phyloP scores from a whole-genome alignment of 306 rosid genomes.

The Cicer arietinum region DNA sequence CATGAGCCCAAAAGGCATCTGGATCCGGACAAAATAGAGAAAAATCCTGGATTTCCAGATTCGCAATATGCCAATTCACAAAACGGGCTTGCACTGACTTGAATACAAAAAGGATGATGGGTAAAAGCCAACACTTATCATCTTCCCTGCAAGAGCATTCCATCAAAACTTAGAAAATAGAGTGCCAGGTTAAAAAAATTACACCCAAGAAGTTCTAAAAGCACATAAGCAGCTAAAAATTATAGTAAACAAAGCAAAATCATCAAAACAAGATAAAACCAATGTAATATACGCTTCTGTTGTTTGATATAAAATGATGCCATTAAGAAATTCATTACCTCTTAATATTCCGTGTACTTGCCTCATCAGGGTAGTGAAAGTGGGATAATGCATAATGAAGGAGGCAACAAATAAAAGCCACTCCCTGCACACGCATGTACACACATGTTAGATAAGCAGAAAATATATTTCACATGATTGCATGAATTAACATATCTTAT shows the following conservation, averaged over 20 bases:
- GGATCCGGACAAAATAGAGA: conserved; percentile 90
- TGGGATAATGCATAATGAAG: conserved; percentile 66
- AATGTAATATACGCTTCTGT: conserved; percentile 18
- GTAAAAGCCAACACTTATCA: conserved; percentile 94
- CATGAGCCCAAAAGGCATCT: conserved; percentile 95
- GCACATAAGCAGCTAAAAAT: conserved; percentile 14
- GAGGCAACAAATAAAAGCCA: conserved; percentile 79
- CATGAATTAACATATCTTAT: conserved; percentile 7
- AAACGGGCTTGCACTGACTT: conserved; percentile 82
- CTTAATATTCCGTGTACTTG: conserved; percentile 65
- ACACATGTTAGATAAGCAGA: conserved; percentile 19
- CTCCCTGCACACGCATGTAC: conserved; percentile 59
- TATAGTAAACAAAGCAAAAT: conserved; percentile 26
- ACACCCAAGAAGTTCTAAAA: conserved; percentile 2
- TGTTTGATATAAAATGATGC: conserved; percentile 41
- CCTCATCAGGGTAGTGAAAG: conserved; percentile 62
- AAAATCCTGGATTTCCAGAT: conserved; percentile 79
- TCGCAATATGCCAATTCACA: conserved; percentile 93
- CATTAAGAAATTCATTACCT: conserved; percentile 63
- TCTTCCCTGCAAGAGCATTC: conserved; percentile 72
- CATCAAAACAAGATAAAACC: conserved; percentile 14
- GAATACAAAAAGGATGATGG: conserved; percentile 75
- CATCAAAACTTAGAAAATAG: conserved; percentile 20
- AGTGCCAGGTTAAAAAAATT: neutral
- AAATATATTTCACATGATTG: conserved; percentile 39